Base-by-base conservation (phyloP, 2,329 filamentous ascomycete species). In the Calonectria leucothoes region DNA sequence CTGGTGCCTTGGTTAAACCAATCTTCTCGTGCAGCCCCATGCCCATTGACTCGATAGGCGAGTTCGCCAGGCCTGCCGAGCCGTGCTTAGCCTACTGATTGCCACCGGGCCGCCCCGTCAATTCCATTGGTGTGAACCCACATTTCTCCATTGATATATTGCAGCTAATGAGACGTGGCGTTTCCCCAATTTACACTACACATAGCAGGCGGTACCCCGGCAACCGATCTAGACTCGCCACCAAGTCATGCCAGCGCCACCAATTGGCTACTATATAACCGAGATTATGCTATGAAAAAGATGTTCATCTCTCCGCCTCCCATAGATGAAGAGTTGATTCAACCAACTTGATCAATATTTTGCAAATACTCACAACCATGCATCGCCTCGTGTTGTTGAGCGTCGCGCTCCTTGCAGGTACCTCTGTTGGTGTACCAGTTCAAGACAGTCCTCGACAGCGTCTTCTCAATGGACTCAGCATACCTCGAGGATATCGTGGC, bases 381-480 rank as follows among this genome's bases (percentile, higher is more conserved):
- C 5, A 17, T 12, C 23, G 55, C 4, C 23, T 61, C 33, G 6
- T 27, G 2, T 25, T 20, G 2, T 37, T 61, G 14, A 25, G 33
- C 6, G 4, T 39, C 7, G 12, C 33, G 6, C 35, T 61, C 37
- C 33, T 61, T 1, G 6, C 37, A 8, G 55, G 35, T 23, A 15
- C 55, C 12, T 61, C 55, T 20, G 55, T 25, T 10, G 33, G 33
- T 14, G 69, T 80, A 3, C 78, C 78, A 6, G 66, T 80, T n/a
- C 76, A 87, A 66, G 89, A 91, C 82, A 90, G 88, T 77, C 89
- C 89, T 51, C 88, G 88, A 70, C 88, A 90, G 81, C 88, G 89
- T 20, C 86, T 91, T 20, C 83, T 89, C 71, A 86, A 88, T 70
- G 88, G 89, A 66, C 83, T 88, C 61, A 82, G 84, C 6, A 82